Evolutionary conservation across 2,329 filamentous ascomycete genomes (phyloP), one percentile per base, ranked within the genome.

Genomic region (Incumbomyces delicatus): DNA sequence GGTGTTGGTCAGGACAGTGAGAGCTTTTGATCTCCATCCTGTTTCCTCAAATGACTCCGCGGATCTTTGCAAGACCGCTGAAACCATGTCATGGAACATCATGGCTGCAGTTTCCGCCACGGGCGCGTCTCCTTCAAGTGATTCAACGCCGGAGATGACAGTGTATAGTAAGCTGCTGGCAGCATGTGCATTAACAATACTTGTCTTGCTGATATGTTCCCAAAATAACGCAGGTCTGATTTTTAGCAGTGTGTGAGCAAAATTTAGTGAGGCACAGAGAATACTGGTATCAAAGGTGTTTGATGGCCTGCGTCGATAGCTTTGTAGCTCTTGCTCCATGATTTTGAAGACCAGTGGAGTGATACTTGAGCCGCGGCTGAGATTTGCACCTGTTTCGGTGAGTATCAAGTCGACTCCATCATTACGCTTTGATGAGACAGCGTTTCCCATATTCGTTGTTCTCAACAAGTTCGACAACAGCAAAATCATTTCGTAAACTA

Each of bases 121-220:
- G n/a, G 42, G 34, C 6, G 42, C 34, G 30, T 36, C 2, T 7
- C 42, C 33, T 10, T 32, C 36, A 3, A 85, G 78, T 47, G 94
- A 76, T 60, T 98, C 92, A 2, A 88, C 77, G 18, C 80, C 82
- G n/a, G 85, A 85, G 2, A 94, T 77, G 43, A 96, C 81, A 41
- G 80, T 80, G 33, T 82, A 78, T 50, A 98, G 74, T 50, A 84
- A 81, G 10, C 87, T 86, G 12, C 81, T 81, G 52, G 81, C 82
- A 8, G 85, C 81, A 54, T 87, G 82, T 5, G 81, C 77, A 55
- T 85, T 84, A 38, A 98, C 72, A 14, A 98, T 70, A 52, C 82
- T 80, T 62, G 87, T 94, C 48, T 87, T 80, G 2, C 83, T 80
- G 57, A 98, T 75, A 61, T 90, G 86, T 2, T 90, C 88, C 89